Base-by-base conservation (phyloP, 768 basidiomycete species). In the Russula sp. region DNA sequence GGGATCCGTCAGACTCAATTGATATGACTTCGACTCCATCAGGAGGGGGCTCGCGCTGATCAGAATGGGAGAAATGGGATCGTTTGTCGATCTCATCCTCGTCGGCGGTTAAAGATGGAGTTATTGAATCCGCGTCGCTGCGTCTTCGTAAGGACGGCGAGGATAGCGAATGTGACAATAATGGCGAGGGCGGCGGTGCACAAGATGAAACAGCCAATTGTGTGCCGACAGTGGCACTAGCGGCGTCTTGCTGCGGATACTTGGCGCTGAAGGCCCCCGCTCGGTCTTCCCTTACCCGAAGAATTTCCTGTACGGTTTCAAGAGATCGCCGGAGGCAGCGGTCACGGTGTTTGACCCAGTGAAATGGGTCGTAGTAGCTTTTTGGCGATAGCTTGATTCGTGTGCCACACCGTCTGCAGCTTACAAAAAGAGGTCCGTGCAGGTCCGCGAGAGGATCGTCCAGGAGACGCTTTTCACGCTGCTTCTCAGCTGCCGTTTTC, bases 391-490 rank as follows among this genome's bases (percentile, higher is more conserved):
- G 66, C 52, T 69, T 69, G 57, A 69, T 69, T 32, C 57, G 59
- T 14, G 56, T 64, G 32, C 67, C 67, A n/a, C 68, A 69, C 26
- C 66, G 62, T 24, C 28, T 68, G 54, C 68, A 69, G 49, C 60
- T 49, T 20, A 69, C 62, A 20, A 61, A 69, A 16, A 68, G 60
- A 8, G 68, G 63, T 2, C 63, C 57, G 14, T 67, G 53, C 32
- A 69, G 67, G 46, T 69, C 66, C 11, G 66, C 68, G 34, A 69
- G 66, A n/a, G 68, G 68, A 44, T 69, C 68, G 11, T 59, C 63
- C 20, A 53, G 60, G 22, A 68, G 56, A 38, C 63, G 63, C 30
- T 63, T 59, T 48, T 69, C 68, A 22, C 68, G 68, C 62, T 54
- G 52, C 32, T 38, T 57, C 36, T 69, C 66, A 16, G 67, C 67